Evolutionary conservation across 768 basidiomycete species (phyloP), one percentile per base, ranked within the genome.

Genomic region (Collybia nuda): DNA sequence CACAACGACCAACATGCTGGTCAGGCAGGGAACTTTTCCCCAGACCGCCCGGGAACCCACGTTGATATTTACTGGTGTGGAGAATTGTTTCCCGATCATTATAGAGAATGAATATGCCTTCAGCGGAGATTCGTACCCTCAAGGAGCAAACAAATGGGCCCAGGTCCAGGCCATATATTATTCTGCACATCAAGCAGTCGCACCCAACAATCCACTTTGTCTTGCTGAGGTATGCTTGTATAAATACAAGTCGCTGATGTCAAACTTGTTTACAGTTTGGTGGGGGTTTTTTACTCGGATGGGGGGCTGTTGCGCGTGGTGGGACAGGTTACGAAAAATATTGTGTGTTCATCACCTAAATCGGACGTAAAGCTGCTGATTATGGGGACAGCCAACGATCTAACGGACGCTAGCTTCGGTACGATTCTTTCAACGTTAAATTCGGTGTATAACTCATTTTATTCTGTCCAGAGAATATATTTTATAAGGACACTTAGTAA

Each of bases 121-220:
- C n/a, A 79, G 77, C 56, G 77, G 75, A 6, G 78, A 80, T 54
- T 78, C 77, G 1, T 80, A 80, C 52, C 78, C 78, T 15, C 76
- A 78, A 59, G 78, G 78, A 22, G 45, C 65, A 12, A 74, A 68
- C 38, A 69, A 68, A 35, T 79, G 77, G 77, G 69, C 74, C 6
- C 75, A 79, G 61, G 77, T 78, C 1, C 77, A 78, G 44, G 57
- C 77, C 5, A 68, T 78, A 6, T 80, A 79, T 51, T 75, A 72
- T 55, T 75, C 76, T 9, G 65, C 64, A 22, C 77, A 78, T 49
- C 56, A 70, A 45, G 69, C 69, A 1, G 71, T 68, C 12, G 77
- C 76, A 8, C 74, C 69, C 4, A 76, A 59, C 40, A 73, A 76
- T 53, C 78, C 76, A n/a, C 70, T 79, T 24, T 78, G 78, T 56